Conservation (phyloP, 768 basidiomycete genomes). For the Tulasnella sp. region DNA sequence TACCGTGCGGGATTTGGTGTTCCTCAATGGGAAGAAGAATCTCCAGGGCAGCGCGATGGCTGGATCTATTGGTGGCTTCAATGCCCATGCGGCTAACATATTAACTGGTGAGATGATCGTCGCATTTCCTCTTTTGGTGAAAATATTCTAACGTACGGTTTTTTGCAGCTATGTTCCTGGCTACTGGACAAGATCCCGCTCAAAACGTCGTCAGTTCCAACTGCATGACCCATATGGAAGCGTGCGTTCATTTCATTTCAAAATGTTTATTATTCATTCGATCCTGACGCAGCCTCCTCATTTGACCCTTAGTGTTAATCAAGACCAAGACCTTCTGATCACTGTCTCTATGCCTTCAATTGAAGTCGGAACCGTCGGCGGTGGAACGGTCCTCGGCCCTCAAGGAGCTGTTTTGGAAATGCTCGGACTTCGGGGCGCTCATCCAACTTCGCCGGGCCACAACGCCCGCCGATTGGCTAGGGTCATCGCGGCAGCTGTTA, state of each 20-base stretch:
- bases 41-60: conserved; percentile 97
- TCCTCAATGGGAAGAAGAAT: conserved; percentile 96
- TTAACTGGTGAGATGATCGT: conserved; percentile 49
- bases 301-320: conserved; percentile 61
- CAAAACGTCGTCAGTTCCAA: conserved; percentile 99
- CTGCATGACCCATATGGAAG: conserved; percentile 98
- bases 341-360: conserved; percentile 98
- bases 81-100: conserved; percentile 97
- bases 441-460: conserved; percentile 77
- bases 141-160: not conserved
- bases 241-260: conserved; percentile 55
- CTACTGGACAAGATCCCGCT: conserved; percentile 97
- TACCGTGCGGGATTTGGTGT: conserved; percentile 81
- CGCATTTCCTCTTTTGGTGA: not conserved
- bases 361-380: conserved; percentile 97
- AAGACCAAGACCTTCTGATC: conserved; percentile 85
- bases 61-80: conserved; percentile 95
- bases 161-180: conserved; percentile 71
- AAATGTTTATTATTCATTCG: conserved; percentile 2
- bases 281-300: conserved; percentile 21
- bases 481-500: conserved; percentile 86
- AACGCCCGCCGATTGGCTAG: conserved; percentile 88
- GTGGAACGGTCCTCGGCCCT: conserved; percentile 88
- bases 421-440: conserved; percentile 89
- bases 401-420: conserved; percentile 89